These are phyloP conservation scores for Aspergillus nomiae DNA, from an alignment of 2,329 filamentous ascomycete species.

Conservation along the genomic window DNA sequence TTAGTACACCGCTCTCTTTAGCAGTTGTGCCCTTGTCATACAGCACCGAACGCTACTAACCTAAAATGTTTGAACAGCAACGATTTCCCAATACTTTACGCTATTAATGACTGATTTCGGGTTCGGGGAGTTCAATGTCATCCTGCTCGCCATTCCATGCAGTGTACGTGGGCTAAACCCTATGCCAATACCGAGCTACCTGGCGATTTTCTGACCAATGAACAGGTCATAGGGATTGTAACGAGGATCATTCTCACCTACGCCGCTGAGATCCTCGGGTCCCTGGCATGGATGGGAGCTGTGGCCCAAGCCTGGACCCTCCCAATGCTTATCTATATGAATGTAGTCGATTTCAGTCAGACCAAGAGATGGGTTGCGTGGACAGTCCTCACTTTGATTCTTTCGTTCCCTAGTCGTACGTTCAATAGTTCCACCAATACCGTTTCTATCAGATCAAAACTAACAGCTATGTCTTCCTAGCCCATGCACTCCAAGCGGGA, in stretches of 20 bases:
- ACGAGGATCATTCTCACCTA: slow-evolving; percentile 30
- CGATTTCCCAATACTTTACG: slow-evolving; percentile 32
- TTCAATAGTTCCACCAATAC: neutral
- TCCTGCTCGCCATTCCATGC: slow-evolving; percentile 58
- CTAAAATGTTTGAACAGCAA: slow-evolving; percentile 16
- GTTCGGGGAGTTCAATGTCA: slow-evolving; percentile 59
- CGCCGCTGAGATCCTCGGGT: slow-evolving; percentile 41
- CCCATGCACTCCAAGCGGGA: slow-evolving; percentile 55
- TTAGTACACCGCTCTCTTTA: slow-evolving; percentile 4
- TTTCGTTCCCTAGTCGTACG: slow-evolving; percentile 53
- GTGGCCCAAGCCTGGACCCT: slow-evolving; percentile 56
- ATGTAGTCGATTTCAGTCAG: slow-evolving; percentile 47
- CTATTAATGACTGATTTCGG: slow-evolving; percentile 50
- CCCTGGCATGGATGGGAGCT: slow-evolving; percentile 54
- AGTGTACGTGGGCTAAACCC: slow-evolving; percentile 43
- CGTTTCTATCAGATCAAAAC: neutral
- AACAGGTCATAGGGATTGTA: slow-evolving; percentile 14
- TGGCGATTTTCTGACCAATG: slow-evolving; percentile 5
- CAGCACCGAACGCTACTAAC: neutral
- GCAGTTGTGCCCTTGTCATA: neutral
- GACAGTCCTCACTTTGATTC: slow-evolving; percentile 53
- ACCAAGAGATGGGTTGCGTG: slow-evolving; percentile 56
- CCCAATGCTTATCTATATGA: slow-evolving; percentile 55
- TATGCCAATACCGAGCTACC: slow-evolving; percentile 2
- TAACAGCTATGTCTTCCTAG: slow-evolving; percentile 26